These are phyloP conservation scores for Arabidopsis lyrata DNA, from an alignment of 441 rosid species.

Conservation along the genomic window DNA sequence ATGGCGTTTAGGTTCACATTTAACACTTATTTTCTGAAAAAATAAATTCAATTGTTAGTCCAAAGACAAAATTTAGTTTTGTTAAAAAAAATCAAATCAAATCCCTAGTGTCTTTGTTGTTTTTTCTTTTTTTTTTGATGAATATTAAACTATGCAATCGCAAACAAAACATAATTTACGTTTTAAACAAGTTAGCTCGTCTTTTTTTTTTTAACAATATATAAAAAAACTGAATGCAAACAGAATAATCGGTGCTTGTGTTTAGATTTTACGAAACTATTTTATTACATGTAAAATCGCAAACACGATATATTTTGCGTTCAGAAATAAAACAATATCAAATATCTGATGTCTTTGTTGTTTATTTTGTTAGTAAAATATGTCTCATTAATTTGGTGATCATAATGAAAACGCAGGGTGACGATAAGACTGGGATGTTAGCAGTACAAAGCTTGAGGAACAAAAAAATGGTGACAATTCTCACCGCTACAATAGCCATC, in stretches of 20 bases:
- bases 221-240: neutral
- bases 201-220: too few relatives aligned
- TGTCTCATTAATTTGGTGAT: neutral
- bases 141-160: neutral
- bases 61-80: neutral
- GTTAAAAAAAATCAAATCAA: neutral
- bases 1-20: neutral
- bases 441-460: constrained; percentile 50
- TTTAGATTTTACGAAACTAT: neutral
- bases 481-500: constrained; percentile 40
- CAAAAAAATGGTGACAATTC: constrained; percentile 47
- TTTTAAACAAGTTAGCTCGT: neutral
- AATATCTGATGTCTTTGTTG: neutral
- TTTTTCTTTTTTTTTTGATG: neutral
- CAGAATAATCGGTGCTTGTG: neutral
- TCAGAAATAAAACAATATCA: neutral
- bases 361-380: neutral
- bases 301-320: neutral
- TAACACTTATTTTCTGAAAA: neutral
- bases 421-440: constrained; percentile 45
- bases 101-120: neutral
- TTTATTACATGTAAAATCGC: neutral
- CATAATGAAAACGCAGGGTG: constrained; percentile 36
- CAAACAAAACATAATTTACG: neutral
- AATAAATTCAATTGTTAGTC: neutral